A percentile compares a stretch with the other conserved stretches of the same genome.
Conservation (phyloP, 139 green algal species). For the Micromonas commoda region DNA sequence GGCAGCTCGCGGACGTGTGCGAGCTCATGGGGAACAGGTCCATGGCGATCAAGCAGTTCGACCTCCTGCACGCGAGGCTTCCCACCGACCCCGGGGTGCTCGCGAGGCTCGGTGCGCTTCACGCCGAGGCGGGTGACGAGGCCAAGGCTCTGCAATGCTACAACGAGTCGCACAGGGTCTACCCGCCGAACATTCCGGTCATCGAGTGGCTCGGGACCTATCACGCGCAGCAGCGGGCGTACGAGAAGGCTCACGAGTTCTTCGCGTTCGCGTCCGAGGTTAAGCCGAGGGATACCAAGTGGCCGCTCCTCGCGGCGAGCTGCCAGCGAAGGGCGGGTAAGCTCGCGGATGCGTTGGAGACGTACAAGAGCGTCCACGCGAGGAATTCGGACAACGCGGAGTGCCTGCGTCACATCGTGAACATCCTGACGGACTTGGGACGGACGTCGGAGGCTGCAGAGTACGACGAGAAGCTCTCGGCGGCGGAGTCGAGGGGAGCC, state of each 20-base stretch:
- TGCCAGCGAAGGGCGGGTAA: slow-evolving; percentile 59
- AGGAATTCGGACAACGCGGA: slow-evolving; percentile 68
- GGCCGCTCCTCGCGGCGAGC: slow-evolving; percentile 70
- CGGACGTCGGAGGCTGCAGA: slow-evolving; percentile 47
- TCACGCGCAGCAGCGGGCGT: slow-evolving; percentile 60
- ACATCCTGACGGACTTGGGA: slow-evolving; percentile 69
- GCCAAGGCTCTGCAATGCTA: slow-evolving; percentile 68
- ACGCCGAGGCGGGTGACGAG: slow-evolving; percentile 66
- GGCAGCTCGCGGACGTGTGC: slow-evolving; percentile 55
- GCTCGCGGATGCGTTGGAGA: slow-evolving; percentile 31
- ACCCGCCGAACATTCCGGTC: slow-evolving; percentile 75
- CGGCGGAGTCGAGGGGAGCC: slow-evolving; percentile 29
- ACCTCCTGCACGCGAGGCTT: slow-evolving; percentile 61
- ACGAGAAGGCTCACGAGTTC: slow-evolving; percentile 46
- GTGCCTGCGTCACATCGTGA: slow-evolving; percentile 76
- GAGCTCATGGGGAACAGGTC: slow-evolving; percentile 57
- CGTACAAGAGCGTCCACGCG: slow-evolving; percentile 53
- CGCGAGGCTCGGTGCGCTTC: slow-evolving; percentile 59
- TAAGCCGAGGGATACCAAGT: slow-evolving; percentile 81
- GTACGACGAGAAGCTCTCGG: slow-evolving; percentile 44
- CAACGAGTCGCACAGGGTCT: slow-evolving; percentile 65
- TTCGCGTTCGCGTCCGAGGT: slow-evolving; percentile 71
- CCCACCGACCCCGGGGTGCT: slow-evolving; percentile 71
- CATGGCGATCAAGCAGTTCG: slow-evolving; percentile 63
- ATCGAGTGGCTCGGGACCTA: slow-evolving; percentile 80